These are phyloP conservation scores for Boletus subparvulus DNA, from an alignment of 768 basidiomycete genomes.

Conservation along the genomic window DNA sequence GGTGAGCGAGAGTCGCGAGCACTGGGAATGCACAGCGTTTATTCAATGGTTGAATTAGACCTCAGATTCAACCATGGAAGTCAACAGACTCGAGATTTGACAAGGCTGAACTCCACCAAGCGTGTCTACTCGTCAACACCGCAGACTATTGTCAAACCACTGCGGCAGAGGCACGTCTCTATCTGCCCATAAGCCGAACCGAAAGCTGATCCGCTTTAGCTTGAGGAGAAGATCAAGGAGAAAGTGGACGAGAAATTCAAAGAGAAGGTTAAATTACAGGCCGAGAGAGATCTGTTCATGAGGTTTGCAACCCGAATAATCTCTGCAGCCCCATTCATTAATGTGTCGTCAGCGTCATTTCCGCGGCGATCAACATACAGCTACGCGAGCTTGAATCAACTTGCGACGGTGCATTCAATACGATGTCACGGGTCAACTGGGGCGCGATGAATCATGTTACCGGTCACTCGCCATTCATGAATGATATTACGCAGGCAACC, in stretches of 20 bases:
- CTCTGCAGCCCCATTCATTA: background rate
- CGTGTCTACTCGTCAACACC: constrained; percentile 91
- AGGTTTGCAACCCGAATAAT: constrained; percentile 48
- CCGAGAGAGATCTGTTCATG: constrained; percentile 86
- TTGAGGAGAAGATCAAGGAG: constrained; percentile 89
- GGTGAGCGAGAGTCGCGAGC: constrained; percentile 41
- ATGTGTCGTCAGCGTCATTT: constrained; percentile 61
- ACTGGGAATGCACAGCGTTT: background rate
- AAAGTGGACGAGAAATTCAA: constrained; percentile 75
- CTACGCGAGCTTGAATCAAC: constrained; percentile 84
- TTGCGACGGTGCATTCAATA: constrained; percentile 74
- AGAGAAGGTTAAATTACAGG: constrained; percentile 78
- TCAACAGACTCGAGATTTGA: constrained; percentile 85
- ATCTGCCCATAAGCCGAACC: background rate
- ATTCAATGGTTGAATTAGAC: constrained; percentile 33
- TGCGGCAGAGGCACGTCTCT: constrained; percentile 66
- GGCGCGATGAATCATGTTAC: constrained; percentile 76
- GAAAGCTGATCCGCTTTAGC: constrained; percentile 41
- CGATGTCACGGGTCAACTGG: constrained; percentile 82
- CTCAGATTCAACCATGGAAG: constrained; percentile 47
- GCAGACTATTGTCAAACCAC: constrained; percentile 97
- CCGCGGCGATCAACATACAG: constrained; percentile 75
- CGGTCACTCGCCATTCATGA: constrained; percentile 79
- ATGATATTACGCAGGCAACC: constrained; percentile 70
- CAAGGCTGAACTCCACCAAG: constrained; percentile 68